Evolutionary conservation across 306 rosid species (phyloP), one percentile per base, ranked within the genome.

Genomic region (Castanopsis chinensis): DNA sequence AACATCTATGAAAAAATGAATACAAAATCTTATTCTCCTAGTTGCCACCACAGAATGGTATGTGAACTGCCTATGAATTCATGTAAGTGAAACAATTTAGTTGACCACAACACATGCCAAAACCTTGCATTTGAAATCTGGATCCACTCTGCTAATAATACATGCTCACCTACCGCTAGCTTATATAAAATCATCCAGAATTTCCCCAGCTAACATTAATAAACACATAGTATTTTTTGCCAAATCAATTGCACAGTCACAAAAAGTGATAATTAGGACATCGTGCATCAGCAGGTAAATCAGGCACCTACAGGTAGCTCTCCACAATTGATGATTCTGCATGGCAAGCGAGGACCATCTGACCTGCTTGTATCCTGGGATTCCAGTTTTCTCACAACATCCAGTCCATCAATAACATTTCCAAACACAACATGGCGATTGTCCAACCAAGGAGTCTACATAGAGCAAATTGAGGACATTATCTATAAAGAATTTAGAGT

Each of bases 391-490:
- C 51, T 74, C 78, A 91, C 91, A 68, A 94, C 85, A 83, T 92
- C 96, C 86, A 92, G 77, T 78, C 97, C 97, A 58, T 92, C 97
- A 33, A 90, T 69, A 54, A 94, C 89, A 9, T 92, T 90, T 65
- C 97, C 97, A 60, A 92, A 91, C 77, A 94, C 97, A 49, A 94
- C 97, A 37, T 94, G 97, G 52, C 93, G 92, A 81, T 92, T 82
- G 87, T 94, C 99, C 86, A 94, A 81, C 99, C 99, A 94, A 5
- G 92, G 97, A 81, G 97, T 94, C 99, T 94, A 61, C 81, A 83
- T 74, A 74, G 82, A 33, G 79, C 59, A 82, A 72, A 81, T 11
- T 13, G 79, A 76, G 51, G 75, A 60, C n/a, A 19, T 85, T 73
- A 82, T 61, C 58, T 20, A 57, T 65, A 69, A 55, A 15, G 45